Evolutionary conservation across 805 yeast species (phyloP).

Genomic region (Pichia sporocuriosa): DNA sequence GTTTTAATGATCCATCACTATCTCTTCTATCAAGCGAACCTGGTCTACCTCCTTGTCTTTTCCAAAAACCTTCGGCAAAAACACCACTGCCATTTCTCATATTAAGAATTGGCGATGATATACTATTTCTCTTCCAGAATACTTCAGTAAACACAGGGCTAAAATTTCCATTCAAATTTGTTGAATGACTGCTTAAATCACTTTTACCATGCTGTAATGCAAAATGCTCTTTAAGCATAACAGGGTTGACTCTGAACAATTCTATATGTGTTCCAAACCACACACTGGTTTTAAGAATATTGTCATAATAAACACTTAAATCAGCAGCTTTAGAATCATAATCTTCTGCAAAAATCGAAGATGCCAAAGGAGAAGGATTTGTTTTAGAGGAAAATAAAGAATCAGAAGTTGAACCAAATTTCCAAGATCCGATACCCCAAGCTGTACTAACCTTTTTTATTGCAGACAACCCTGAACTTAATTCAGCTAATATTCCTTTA

Average conservation of each 20-base stretch:
- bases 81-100: constrained; percentile 11
- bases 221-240: constrained; percentile 10
- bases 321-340: constrained; percentile 8
- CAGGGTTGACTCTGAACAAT: constrained; percentile 33
- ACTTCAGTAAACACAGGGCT: constrained; percentile 3
- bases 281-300: constrained; percentile 27
- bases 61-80: constrained; percentile 16
- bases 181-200: background rate
- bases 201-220: constrained; percentile 9
- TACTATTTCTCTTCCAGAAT: constrained; percentile 11
- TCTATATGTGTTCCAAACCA: constrained; percentile 41
- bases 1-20: constrained; percentile 11
- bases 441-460: constrained; percentile 31
- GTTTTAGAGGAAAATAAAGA: background rate
- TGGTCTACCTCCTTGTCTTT: constrained; percentile 15
- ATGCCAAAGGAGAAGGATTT: constrained; percentile 5
- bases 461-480: constrained; percentile 28
- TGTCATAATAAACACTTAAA: constrained; percentile 8
- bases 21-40: constrained; percentile 9
- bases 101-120: constrained; percentile 20
- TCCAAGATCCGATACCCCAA: constrained; percentile 29
- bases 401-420: constrained; percentile 1
- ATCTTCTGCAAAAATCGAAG: constrained; percentile 15
- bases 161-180: background rate
- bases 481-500: constrained; percentile 28